Evolutionary conservation across 495 filamentous ascomycete genomes (phyloP), one percentile per base, ranked within the genome.

Genomic region (Mytilinidion resinicola): DNA sequence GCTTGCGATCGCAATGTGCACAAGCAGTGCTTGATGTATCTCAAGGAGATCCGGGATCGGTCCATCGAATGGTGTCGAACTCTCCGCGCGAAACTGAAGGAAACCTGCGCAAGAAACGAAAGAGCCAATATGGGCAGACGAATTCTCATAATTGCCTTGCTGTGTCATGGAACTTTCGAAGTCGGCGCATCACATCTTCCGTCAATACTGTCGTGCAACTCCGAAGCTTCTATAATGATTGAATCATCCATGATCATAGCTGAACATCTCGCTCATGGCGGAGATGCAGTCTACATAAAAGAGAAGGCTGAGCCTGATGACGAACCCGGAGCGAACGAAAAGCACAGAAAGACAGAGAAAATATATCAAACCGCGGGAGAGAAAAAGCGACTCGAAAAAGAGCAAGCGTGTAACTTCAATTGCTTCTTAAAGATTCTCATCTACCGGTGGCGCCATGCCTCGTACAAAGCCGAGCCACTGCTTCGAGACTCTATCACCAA

Each of bases 1-100:
- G 60, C 48, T 0, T 4, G 21, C 7, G 30, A 39, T 1, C 17
- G 10, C 0, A 30, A 30, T 8, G 30, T 63, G 9, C 12, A 51
- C 9, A 48, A 9, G 8, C 8, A 20, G 2, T 62, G 60, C 30
- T 6, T 62, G 12, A 21, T 6, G 7, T 62, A 50, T 39, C 55
- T 62, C 33, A 25, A 43, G 8, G 39, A 41, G 8, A 21, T 49
- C 15, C 54, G 60, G 9, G 20, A 34, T 14, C 46, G 19, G 4
- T 43, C 57, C 9, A 17, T 64, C 11, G 21, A 21, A 11, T 56
- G 61, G 54, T 21, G 41, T n/a, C 15, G 43, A 9, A 5, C 34
- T 20, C 48, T 64, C 9, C 19, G 20, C 8, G 25, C 44, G 2
- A 60, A 60, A 14, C 14, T 14, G 9, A 39, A 39, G 8, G 37